Evolutionary conservation across 2,329 filamentous ascomycete genomes (phyloP).

Genomic region (Cordyceps cateniannulata): DNA sequence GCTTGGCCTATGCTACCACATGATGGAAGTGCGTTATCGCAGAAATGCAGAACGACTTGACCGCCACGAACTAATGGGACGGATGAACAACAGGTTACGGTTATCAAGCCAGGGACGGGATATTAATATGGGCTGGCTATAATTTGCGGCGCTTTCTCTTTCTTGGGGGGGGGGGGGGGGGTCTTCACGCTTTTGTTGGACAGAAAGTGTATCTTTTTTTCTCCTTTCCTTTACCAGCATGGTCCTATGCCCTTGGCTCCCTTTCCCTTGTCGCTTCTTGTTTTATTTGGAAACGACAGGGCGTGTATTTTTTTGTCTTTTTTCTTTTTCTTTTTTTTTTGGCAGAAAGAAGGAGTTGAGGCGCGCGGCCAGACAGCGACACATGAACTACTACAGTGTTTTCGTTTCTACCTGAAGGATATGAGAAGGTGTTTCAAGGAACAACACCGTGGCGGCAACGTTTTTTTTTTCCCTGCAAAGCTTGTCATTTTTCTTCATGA

Average conservation of each 20-base stretch:
- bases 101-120: background rate
- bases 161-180: too few relatives aligned
- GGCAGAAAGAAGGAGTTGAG: background rate
- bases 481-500: background rate
- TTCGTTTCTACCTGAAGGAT: background rate
- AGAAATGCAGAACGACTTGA: conserved; percentile 16
- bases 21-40: conserved; percentile 24
- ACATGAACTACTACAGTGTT: background rate
- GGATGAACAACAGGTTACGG: conserved; percentile 4
- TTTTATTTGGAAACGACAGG: background rate
- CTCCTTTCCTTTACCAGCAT: background rate
- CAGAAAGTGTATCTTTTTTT: background rate
- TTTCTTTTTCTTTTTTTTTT: too few relatives aligned
- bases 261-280: background rate
- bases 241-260: background rate
- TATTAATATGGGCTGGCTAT: conserved; percentile 1
- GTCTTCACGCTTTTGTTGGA: background rate
- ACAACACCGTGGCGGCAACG: background rate
- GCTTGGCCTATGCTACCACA: conserved; percentile 31
- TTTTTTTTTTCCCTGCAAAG: background rate
- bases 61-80: conserved; percentile 7
- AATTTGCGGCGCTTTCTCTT: background rate
- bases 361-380: background rate
- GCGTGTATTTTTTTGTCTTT: background rate
- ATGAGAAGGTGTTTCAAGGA: background rate